Evolutionary conservation across 352 stramenopile species (phyloP).

Genomic region (Pythium brachiatum): DNA sequence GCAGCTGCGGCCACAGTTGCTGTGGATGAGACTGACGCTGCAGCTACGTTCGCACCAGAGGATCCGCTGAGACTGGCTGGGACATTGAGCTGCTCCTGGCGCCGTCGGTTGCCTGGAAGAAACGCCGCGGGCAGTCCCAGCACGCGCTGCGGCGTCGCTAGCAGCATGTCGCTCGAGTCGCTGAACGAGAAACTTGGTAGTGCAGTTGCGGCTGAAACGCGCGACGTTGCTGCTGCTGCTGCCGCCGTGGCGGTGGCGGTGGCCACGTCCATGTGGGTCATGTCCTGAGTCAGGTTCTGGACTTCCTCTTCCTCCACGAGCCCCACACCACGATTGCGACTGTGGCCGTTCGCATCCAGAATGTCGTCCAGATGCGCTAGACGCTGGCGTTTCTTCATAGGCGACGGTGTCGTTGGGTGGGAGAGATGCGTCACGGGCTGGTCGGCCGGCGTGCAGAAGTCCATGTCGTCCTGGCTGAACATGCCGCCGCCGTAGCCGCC

Average conservation of each 20-base stretch:
- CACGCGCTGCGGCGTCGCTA: constrained; percentile 34
- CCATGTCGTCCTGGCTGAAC: constrained; percentile 83
- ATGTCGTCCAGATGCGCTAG: constrained; percentile 7
- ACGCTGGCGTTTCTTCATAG: constrained; percentile 74
- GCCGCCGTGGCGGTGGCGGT: neutral
- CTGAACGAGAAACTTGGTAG: constrained; percentile 48
- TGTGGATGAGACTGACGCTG: neutral
- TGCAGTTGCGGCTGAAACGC: constrained; percentile 7
- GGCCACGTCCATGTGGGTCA: constrained; percentile 71
- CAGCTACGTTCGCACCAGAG: neutral
- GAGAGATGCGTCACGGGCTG: constrained; percentile 81
- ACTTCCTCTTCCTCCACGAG: constrained; percentile 58
- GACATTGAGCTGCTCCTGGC: neutral
- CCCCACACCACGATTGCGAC: constrained; percentile 19
- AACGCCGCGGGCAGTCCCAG: constrained; percentile 18
- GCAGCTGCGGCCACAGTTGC: constrained; percentile 6
- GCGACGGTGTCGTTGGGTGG: constrained; percentile 77
- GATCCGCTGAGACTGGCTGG: constrained; percentile 4
- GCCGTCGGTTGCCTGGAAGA: constrained; percentile 6
- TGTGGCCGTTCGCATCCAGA: constrained; percentile 20
- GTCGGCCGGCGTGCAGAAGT: constrained; percentile 83
- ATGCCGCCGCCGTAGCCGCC: constrained; percentile 33
- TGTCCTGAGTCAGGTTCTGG: constrained; percentile 68
- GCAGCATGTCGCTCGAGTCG: constrained; percentile 39
- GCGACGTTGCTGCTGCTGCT: neutral